Percentiles rank a stretch among this genome's conserved stretches.
phyloP scores from a whole-genome alignment of 1,284 basidiomycete species.

The Meripilus lineatus region DNA sequence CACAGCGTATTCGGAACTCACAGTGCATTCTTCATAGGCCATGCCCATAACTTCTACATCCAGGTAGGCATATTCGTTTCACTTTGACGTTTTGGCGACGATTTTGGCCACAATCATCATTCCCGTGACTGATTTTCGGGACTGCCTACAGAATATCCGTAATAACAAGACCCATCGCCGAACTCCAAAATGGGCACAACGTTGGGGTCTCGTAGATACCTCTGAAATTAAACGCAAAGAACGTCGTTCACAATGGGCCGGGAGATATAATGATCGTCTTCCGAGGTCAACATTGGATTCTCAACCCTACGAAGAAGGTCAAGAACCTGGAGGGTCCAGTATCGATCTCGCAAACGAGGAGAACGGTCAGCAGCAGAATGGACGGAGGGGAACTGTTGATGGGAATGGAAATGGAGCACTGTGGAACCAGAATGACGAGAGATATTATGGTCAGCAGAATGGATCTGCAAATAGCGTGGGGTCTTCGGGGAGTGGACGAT shows the following conservation, averaged over 20 bases:
- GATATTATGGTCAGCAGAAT: slow-evolving; percentile 51
- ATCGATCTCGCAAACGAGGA: slow-evolving; percentile 40
- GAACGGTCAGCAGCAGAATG: slow-evolving; percentile 13
- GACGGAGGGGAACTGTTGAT: slow-evolving; percentile 25
- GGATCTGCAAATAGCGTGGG: slow-evolving; percentile 32
- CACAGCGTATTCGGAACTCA: not conserved
- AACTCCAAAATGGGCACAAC: slow-evolving; percentile 92
- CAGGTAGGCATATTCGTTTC: slow-evolving; percentile 51
- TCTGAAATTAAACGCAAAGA: slow-evolving; percentile 72
- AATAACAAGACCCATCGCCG: slow-evolving; percentile 91
- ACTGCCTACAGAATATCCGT: slow-evolving; percentile 88
- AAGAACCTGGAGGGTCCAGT: slow-evolving; percentile 44
- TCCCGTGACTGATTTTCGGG: not conserved
- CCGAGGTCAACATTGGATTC: slow-evolving; percentile 67
- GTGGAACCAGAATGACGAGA: slow-evolving; percentile 70
- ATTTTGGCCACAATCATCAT: not conserved
- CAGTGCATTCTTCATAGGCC: slow-evolving; percentile 42
- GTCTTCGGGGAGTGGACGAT: slow-evolving; percentile 46
- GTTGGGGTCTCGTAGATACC: slow-evolving; percentile 83
- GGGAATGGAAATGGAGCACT: slow-evolving; percentile 44
- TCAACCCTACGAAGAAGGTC: slow-evolving; percentile 75
- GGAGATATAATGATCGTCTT: slow-evolving; percentile 82
- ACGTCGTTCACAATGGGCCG: slow-evolving; percentile 82
- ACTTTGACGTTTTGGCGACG: too few relatives aligned
- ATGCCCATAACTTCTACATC: slow-evolving; percentile 90